phyloP scores from a whole-genome alignment of 1,139 yeast genomes.

The Kodamaea anthophila region DNA sequence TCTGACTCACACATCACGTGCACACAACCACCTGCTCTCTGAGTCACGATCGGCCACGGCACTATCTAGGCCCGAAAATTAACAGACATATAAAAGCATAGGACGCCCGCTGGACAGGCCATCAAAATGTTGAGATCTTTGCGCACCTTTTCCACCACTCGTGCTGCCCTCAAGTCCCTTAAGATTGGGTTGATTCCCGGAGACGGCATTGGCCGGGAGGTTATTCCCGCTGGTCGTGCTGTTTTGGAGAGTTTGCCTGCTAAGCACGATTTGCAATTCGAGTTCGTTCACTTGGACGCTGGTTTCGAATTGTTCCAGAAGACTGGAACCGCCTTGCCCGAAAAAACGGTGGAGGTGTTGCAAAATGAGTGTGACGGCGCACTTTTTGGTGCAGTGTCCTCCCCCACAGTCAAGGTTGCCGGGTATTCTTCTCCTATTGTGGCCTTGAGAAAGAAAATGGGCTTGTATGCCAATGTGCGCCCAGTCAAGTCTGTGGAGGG shows the following conservation, averaged over 20 bases:
- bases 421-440: conserved; percentile 98
- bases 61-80: conserved; percentile 2
- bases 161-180: conserved; percentile 28
- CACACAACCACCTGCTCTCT: conserved; percentile 1
- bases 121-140: conserved; percentile 13
- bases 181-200: conserved; percentile 79
- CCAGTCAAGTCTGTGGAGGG: conserved; percentile 93
- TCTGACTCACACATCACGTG: too few species aligned
- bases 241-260: conserved; percentile 77
- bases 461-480: conserved; percentile 92
- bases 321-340: conserved; percentile 94
- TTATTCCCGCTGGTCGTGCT: conserved; percentile 89
- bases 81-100: neutral
- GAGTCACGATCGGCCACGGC: conserved; percentile 2
- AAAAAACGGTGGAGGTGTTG: conserved; percentile 77
- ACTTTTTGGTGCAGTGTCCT: conserved; percentile 92
- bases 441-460: conserved; percentile 90
- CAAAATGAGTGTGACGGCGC: conserved; percentile 91
- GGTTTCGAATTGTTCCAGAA: conserved; percentile 90
- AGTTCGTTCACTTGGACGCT: conserved; percentile 83
- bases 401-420: conserved; percentile 88
- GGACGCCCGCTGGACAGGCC: neutral
- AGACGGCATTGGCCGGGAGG: conserved; percentile 97
- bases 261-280: conserved; percentile 69
- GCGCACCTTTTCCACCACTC: conserved; percentile 34